phyloP scores from a whole-genome alignment of 768 basidiomycete species.

The Podaxis sp. region DNA sequence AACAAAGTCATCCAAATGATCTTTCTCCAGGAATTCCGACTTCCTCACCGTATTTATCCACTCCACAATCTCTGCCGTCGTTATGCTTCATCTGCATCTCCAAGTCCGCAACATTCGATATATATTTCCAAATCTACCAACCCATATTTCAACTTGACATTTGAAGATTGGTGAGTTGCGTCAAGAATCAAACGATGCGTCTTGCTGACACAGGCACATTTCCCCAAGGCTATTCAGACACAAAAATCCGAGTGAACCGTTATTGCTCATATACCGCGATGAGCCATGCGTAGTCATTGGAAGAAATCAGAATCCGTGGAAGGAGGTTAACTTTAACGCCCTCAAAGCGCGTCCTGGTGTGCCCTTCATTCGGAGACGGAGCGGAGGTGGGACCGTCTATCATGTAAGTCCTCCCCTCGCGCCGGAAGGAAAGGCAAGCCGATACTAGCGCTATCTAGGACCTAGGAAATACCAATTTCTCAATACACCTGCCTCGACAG shows the following conservation, averaged over 20 bases:
- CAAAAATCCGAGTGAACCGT: constrained; percentile 60
- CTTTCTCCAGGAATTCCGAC: constrained; percentile 15
- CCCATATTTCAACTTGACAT: constrained; percentile 87
- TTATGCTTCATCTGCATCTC: constrained; percentile 17
- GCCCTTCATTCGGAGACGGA: constrained; percentile 81
- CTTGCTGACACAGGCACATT: background rate
- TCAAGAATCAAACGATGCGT: constrained; percentile 10
- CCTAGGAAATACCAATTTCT: constrained; percentile 95
- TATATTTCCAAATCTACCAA: constrained; percentile 77
- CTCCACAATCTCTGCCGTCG: constrained; percentile 11
- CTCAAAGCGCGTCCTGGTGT: constrained; percentile 49
- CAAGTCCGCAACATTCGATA: constrained; percentile 47
- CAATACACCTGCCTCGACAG: constrained; percentile 82
- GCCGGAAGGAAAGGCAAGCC: background rate
- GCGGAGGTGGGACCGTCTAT: constrained; percentile 95
- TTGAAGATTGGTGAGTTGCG: constrained; percentile 81
- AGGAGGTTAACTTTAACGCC: constrained; percentile 79
- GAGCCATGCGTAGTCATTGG: constrained; percentile 90
- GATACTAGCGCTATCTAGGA: constrained; percentile 53
- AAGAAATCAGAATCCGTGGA: constrained; percentile 98
- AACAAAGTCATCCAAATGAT: constrained; percentile 14
- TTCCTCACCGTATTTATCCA: constrained; percentile 16
- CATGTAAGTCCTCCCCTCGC: constrained; percentile 59
- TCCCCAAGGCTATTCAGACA: constrained; percentile 62
- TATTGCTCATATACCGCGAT: constrained; percentile 88